Evolutionary conservation across 1,284 basidiomycete genomes (phyloP), one percentile per base, ranked within the genome.

Genomic region (Ustilago tritici): DNA sequence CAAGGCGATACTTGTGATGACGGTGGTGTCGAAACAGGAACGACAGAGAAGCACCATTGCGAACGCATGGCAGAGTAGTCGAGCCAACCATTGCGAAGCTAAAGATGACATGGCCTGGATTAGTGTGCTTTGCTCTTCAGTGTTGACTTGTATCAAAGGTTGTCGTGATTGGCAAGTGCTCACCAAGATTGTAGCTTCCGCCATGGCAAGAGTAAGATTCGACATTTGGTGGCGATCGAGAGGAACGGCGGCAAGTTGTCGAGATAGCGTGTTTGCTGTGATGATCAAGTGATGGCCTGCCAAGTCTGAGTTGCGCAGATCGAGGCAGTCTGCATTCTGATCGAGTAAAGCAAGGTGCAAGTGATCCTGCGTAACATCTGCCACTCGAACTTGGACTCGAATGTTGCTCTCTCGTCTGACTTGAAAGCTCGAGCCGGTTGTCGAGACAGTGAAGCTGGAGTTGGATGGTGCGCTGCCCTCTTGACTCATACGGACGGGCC

Each of bases 81-180:
- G 43, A 70, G 67, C 67, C 67, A 70, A 5, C 61, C 58, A 19
- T 47, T n/a, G 17, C 67, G 52, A 31, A 70, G 62, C 67, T 70
- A 31, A 41, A 12, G 12, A 35, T 40, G 5, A 41, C 7, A 46
- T 19, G n/a, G 7, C 43, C 43, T 6, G n/a, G 19, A 46, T 46
- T 46, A 46, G 43, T 46, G n/a, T 19, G 23, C 23, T 28, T 28
- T 28, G 23, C 23, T 28, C 23, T 28, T 28, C 23, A 28, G 11
- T 14, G 23, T 31, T 23, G 28, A 10, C 50, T 28, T 8, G 3
- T 12, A 4, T 28, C 2, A 1, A 23, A 47, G 38, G 43, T 38
- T 5, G 38, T n/a, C 17, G 3, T 0, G 31, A 17, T 47, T 19
- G 47, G 15, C 9, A 4, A 3, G 6, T 38, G 49, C 67, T 70